Percentiles rank a stretch among this genome's conserved stretches.
Evolutionary conservation across 306 rosid genomes (phyloP).

Genomic region (Dryas octopetala): DNA sequence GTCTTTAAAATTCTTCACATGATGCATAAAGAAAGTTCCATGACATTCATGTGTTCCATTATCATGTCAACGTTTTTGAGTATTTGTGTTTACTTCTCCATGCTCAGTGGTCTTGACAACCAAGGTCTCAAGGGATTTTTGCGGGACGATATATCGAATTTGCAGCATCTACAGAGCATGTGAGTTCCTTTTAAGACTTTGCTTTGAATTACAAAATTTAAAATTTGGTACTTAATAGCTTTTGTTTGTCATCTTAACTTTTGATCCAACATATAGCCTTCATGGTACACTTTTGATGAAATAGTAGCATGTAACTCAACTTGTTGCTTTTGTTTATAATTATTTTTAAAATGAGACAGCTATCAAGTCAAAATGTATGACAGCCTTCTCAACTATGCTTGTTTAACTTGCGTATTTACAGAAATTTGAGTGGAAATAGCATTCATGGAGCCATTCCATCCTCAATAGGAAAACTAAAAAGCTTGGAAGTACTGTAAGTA

Average conservation of each 20-base stretch:
- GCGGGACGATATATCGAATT: slow-evolving; percentile 67
- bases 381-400: slow-evolving; percentile 27
- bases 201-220: background rate
- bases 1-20: background rate
- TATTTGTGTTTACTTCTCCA: slow-evolving; percentile 39
- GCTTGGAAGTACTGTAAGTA: slow-evolving; percentile 83
- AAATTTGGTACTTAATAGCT: background rate
- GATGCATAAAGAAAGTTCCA: background rate
- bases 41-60: slow-evolving; percentile 15
- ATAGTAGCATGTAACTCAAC: background rate
- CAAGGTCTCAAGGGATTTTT: slow-evolving; percentile 89
- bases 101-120: slow-evolving; percentile 85
- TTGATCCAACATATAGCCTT: slow-evolving; percentile 1
- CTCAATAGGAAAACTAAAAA: slow-evolving; percentile 63
- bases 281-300: slow-evolving; percentile 14
- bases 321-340: background rate
- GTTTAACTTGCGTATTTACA: slow-evolving; percentile 28
- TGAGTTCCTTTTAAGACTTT: slow-evolving; percentile 46
- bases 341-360: background rate
- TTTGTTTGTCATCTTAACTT: background rate
- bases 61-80: slow-evolving; percentile 10
- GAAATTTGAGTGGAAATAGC: slow-evolving; percentile 92
- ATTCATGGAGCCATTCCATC: slow-evolving; percentile 77
- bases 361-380: background rate
- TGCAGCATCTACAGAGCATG: slow-evolving; percentile 74